phyloP scores from a whole-genome alignment of 805 yeast species.

The Jamesozyma spencerorum region DNA sequence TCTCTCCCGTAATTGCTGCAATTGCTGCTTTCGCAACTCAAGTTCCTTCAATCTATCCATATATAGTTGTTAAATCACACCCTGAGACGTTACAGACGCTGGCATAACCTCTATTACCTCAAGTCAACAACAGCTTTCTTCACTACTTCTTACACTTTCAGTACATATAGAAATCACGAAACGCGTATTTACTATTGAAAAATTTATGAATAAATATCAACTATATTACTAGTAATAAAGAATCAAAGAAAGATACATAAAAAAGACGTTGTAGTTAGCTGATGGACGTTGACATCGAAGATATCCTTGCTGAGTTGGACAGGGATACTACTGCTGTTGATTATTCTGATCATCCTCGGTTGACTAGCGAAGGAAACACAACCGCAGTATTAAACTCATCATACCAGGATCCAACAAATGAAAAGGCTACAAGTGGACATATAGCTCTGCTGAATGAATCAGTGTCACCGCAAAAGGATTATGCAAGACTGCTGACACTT shows the following conservation, averaged over 20 bases:
- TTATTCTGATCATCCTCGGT: conserved; percentile 5
- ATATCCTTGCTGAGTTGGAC: conserved; percentile 60
- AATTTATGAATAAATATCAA: not conserved
- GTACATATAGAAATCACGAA: not conserved
- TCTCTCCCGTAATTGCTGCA: conserved; percentile 44
- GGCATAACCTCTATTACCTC: too few species aligned
- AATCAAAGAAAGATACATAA: too few species aligned
- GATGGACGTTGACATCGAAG: conserved; percentile 54
- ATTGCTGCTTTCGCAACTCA: conserved; percentile 43
- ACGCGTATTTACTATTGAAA: conserved; percentile 1
- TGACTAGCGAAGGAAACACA: conserved; percentile 9
- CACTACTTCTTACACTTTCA: not conserved
- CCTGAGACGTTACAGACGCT: too few species aligned
- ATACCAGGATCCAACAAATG: conserved; percentile 2
- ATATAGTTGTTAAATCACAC: too few species aligned
- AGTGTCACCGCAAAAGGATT: conserved; percentile 17
- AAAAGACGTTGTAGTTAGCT: too few species aligned
- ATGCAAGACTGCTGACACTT: conserved; percentile 39
- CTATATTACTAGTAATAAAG: not conserved
- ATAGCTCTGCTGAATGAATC: conserved; percentile 6
- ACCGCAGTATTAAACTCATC: conserved; percentile 18
- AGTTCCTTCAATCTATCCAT: conserved; percentile 34
- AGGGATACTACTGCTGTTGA: conserved; percentile 32
- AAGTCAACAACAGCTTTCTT: too few species aligned
- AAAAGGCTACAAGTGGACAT: not conserved